phyloP scores from a whole-genome alignment of 495 filamentous ascomycete genomes.

The Penicillium pancosmium region DNA sequence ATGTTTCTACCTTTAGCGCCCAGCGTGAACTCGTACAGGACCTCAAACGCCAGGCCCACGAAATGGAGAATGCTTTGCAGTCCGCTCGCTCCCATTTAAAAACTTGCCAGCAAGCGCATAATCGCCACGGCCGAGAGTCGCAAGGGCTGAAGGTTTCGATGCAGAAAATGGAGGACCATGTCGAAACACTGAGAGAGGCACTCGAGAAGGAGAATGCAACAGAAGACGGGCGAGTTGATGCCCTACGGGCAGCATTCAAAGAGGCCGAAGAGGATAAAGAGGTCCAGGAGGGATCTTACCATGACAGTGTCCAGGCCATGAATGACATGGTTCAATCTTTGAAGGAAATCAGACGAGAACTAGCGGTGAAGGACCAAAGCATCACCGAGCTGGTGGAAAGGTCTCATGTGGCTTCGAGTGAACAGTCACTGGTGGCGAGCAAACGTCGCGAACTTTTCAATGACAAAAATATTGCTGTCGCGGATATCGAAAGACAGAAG shows the following conservation, averaged over 20 bases:
- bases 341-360: constrained; percentile 39
- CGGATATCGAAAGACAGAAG: constrained; percentile 51
- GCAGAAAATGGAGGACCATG: constrained; percentile 60
- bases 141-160: constrained; percentile 54
- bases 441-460: constrained; percentile 56
- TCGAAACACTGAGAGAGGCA: constrained; percentile 60
- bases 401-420: constrained; percentile 60
- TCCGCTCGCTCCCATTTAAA: constrained; percentile 32
- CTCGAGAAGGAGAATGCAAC: constrained; percentile 57
- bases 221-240: constrained; percentile 64
- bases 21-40: constrained; percentile 48
- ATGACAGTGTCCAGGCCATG: constrained; percentile 56
- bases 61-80: constrained; percentile 37
- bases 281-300: constrained; percentile 48
- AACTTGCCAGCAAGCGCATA: constrained; percentile 45
- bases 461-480: constrained; percentile 68
- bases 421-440: constrained; percentile 50
- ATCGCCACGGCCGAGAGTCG: constrained; percentile 44
- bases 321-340: constrained; percentile 48
- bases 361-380: constrained; percentile 43
- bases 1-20: constrained; percentile 29
- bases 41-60: constrained; percentile 41
- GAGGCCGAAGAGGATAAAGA: constrained; percentile 55
- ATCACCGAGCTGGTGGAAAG: constrained; percentile 44
- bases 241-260: constrained; percentile 53